Base-by-base conservation (phyloP, 2,329 filamentous ascomycete genomes). In the Aureobasidium pullulans region DNA sequence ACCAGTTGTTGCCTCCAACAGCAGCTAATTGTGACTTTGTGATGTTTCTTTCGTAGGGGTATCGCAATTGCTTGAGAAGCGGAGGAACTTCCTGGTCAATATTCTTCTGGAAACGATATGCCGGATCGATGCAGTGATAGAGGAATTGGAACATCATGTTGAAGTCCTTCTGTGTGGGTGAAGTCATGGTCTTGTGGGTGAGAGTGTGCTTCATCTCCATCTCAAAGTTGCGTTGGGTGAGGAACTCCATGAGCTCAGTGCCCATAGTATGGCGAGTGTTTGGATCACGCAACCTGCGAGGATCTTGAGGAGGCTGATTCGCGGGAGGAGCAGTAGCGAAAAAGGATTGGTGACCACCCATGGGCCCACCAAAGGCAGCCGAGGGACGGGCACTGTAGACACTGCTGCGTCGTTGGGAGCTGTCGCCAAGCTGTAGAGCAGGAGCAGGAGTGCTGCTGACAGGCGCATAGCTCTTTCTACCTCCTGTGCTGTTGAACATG, bases 101-200 rank as follows among this genome's bases (percentile, higher is more conserved):
- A 53, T 87, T 89, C 73, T 96, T 96, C 68, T 92, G 86, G 68
- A 99, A 97, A 37, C 87, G 85, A 72, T 97, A 95, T 66, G 87
- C 89, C 0, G 94, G 94, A 70, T 99, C 94, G 70, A 99, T 95
- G 60, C 91, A 88, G 69, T 91, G 90, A 73, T 99, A 99, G 3
- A 99, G 79, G 89, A 93, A 99, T 69, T 97, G 91, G 70, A 99
- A 99, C 81, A 99, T 96, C 73, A 84, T 88, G 69, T 95, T 94
- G 77, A 99, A 99, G 72, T 99, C 94, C 70, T 99, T 99, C 67
- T 97, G 93, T 0, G 93, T 99, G 0, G 94, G 95, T 44, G 90
- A 96, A 68, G 90, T 93, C 70, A 96, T 86, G 6, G 90, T 89
- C 67, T 96, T 96, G 64, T 89, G 87, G 0, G 90, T 89, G n/a